Conservation (phyloP, 345 rosid genomes). For the Angophora floribunda region DNA sequence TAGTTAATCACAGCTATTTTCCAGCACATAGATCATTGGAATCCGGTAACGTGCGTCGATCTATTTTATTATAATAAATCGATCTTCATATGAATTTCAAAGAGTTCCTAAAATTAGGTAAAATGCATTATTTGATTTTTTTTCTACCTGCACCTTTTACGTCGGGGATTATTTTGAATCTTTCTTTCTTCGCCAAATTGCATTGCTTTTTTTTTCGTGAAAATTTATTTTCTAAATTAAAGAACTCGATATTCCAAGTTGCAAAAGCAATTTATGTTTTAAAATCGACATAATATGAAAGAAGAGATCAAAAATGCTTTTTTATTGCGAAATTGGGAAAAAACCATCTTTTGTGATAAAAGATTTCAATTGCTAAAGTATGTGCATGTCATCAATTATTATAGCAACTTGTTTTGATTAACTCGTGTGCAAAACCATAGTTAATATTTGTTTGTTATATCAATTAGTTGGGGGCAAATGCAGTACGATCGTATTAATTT, state of each 20-base stretch:
- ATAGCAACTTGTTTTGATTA: not conserved
- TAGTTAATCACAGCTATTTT: not conserved
- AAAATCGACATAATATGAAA: not conserved
- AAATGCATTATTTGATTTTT: too few species aligned
- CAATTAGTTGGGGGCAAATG: not conserved
- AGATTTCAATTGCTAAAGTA: not conserved
- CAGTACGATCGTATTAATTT: fast-evolving
- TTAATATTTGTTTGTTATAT: not conserved
- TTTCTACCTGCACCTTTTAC: not conserved
- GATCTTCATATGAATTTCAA: not conserved
- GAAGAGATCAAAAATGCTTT: not conserved
- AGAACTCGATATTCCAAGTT: not conserved
- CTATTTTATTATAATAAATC: not conserved
- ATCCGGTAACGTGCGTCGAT: not conserved
- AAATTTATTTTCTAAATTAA: not conserved
- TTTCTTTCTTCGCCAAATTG: not conserved
- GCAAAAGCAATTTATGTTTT: not conserved
- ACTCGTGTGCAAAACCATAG: not conserved
- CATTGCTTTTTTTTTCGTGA: not conserved
- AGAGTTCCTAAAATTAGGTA: not conserved
- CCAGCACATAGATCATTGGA: not conserved
- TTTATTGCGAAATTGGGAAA: not conserved
- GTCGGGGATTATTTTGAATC: too few species aligned
- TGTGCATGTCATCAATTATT: fast-evolving
- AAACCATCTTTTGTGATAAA: not conserved